These are phyloP conservation scores for Camelina sativa DNA, from an alignment of 345 rosid genomes.

Conservation along the genomic window DNA sequence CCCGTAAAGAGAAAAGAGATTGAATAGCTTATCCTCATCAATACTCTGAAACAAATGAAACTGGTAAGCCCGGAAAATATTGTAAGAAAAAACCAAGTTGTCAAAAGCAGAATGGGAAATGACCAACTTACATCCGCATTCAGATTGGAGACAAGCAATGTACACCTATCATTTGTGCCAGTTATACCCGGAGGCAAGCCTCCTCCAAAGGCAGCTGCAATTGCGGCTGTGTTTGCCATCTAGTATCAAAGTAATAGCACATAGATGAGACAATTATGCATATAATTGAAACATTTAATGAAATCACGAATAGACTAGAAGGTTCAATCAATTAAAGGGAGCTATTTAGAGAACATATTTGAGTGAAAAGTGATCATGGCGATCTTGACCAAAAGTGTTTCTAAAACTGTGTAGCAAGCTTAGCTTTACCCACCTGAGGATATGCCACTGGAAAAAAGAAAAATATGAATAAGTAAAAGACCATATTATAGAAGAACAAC, in stretches of 20 bases:
- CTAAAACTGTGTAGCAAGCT: constrained; percentile 31
- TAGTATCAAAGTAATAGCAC: constrained; percentile 42
- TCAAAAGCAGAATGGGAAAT: neutral
- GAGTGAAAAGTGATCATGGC: neutral
- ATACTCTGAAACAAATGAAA: constrained; percentile 57
- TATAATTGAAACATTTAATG: neutral
- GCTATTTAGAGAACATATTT: neutral
- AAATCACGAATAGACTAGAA: no score
- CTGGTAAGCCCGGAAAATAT: constrained; percentile 25
- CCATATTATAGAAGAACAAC: constrained; percentile 26
- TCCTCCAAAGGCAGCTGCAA: constrained; percentile 96
- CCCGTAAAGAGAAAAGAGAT: constrained; percentile 93
- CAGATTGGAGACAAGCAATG: constrained; percentile 84
- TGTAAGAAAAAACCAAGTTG: constrained; percentile 13
- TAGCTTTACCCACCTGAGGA: constrained; percentile 82
- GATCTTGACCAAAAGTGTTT: constrained; percentile 40
- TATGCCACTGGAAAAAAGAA: constrained; percentile 71
- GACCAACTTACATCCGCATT: constrained; percentile 77
- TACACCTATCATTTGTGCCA: constrained; percentile 96
- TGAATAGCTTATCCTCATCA: constrained; percentile 96
- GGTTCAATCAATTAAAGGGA: no score
- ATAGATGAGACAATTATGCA: neutral
- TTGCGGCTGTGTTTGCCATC: constrained; percentile 93
- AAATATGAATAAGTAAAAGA: constrained; percentile 31
- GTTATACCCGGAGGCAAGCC: constrained; percentile 94